Percentiles rank a stretch among this genome's conserved stretches.
phyloP scores from a whole-genome alignment of 306 rosid species.

The Psophocarpus tetragonolobus region DNA sequence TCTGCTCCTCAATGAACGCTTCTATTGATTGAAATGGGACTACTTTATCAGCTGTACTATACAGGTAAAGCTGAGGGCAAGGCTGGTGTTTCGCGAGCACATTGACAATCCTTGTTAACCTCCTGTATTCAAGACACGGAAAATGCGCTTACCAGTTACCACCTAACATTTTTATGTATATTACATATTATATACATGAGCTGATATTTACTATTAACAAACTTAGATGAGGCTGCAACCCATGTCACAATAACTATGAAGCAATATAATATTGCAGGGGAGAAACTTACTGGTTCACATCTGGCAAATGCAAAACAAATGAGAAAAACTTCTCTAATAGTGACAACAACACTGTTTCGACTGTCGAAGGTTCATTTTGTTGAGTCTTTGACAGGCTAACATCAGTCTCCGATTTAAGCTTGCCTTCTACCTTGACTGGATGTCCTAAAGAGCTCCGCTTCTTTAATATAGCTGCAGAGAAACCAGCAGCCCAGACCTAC shows the following conservation, averaged over 20 bases:
- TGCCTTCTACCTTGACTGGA: constrained; percentile 27
- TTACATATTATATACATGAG: background rate
- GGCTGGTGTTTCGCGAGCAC: constrained; percentile 56
- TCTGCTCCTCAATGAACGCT: constrained; percentile 68
- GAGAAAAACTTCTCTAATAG: constrained; percentile 71
- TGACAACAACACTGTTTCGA: constrained; percentile 55
- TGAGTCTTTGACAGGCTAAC: constrained; percentile 37
- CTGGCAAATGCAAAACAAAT: constrained; percentile 56
- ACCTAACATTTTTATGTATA: background rate
- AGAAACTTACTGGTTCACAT: constrained; percentile 57
- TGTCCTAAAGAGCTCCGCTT: constrained; percentile 56
- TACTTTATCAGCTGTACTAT: constrained; percentile 84
- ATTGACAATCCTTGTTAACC: constrained; percentile 57
- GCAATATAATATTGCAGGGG: constrained; percentile 2
- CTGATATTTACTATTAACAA: constrained; percentile 1
- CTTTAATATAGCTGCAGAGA: constrained; percentile 74
- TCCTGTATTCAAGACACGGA: constrained; percentile 54
- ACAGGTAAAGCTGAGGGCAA: constrained; percentile 89
- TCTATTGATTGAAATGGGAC: constrained; percentile 70
- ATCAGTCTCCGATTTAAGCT: constrained; percentile 35
- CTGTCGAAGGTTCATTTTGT: constrained; percentile 46
- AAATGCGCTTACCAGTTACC: background rate
- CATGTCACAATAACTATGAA: background rate
- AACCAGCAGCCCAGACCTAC: constrained; percentile 98
- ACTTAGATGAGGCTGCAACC: background rate